Conservation (phyloP, 2,329 filamentous ascomycete genomes). For the Penicillium glabrum region DNA sequence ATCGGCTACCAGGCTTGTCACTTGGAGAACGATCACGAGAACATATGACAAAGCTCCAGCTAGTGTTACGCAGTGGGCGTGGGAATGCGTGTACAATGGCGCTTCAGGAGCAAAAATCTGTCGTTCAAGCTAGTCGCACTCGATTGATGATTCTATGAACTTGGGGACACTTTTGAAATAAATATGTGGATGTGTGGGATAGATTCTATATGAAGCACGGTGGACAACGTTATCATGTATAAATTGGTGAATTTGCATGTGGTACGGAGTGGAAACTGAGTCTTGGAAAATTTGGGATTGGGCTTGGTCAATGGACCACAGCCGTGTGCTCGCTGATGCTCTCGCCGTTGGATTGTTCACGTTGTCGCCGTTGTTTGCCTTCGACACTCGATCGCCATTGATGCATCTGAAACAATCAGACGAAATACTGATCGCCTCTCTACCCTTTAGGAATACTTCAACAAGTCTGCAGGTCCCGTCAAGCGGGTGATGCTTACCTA, state of each 20-base stretch:
- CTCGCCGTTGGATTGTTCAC: slow-evolving; percentile 28
- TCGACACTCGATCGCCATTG: slow-evolving; percentile 24
- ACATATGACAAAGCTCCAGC: slow-evolving; percentile 5
- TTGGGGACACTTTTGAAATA: slow-evolving; percentile 2
- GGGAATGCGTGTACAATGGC: slow-evolving; percentile 5
- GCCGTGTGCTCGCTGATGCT: slow-evolving; percentile 63
- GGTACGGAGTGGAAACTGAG: not conserved
- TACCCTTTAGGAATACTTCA: slow-evolving; percentile 88
- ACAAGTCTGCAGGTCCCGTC: slow-evolving; percentile 80
- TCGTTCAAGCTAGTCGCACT: slow-evolving; percentile 12
- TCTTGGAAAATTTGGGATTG: not conserved
- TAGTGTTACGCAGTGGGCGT: slow-evolving; percentile 3
- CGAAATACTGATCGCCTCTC: slow-evolving; percentile 48
- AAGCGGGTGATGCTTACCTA: slow-evolving; percentile 91
- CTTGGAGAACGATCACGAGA: slow-evolving; percentile 7
- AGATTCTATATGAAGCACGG: not conserved
- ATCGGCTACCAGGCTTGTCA: not conserved
- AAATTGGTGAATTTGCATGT: not conserved
- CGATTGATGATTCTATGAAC: slow-evolving; percentile 7
- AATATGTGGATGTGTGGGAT: slow-evolving; percentile 7
- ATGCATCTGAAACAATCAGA: slow-evolving; percentile 22
- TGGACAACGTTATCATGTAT: not conserved
- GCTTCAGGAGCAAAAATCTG: not conserved
- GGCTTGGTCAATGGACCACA: slow-evolving; percentile 33
- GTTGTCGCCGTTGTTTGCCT: slow-evolving; percentile 26